Conservation (phyloP, 2,329 filamentous ascomycete genomes). For the Fusarium sp. region DNA sequence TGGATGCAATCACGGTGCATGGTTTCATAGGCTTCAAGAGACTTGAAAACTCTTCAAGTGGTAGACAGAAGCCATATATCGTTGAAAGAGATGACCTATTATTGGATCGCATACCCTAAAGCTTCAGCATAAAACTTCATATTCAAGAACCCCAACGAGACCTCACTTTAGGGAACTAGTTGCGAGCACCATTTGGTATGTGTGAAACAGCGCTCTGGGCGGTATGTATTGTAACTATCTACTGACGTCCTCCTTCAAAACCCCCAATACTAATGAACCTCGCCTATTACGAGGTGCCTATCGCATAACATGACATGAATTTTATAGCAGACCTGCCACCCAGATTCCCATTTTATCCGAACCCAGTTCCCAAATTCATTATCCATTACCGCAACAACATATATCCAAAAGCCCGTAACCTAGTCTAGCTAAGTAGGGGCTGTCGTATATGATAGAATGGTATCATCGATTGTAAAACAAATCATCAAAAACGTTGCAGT, state of each 20-base stretch:
- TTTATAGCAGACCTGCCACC: constrained; percentile 37
- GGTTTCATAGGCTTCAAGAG: too few species aligned
- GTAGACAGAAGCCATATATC: background rate
- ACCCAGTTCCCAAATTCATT: constrained; percentile 11
- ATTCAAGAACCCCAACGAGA: background rate
- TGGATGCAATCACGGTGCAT: background rate
- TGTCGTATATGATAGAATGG: constrained; percentile 29
- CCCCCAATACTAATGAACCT: background rate
- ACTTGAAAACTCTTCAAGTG: background rate
- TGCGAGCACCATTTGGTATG: background rate
- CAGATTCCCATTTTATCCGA: constrained; percentile 1
- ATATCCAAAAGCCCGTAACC: constrained; percentile 12
- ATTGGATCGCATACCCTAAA: background rate
- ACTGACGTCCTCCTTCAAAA: background rate
- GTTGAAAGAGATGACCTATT: too few species aligned
- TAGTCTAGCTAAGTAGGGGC: constrained; percentile 35
- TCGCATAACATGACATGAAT: constrained; percentile 14
- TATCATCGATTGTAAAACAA: constrained; percentile 43
- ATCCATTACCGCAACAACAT: constrained; percentile 17
- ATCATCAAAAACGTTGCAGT: constrained; percentile 31
- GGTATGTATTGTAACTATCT: background rate
- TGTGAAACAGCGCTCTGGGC: constrained; percentile 16
- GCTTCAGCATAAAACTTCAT: background rate
- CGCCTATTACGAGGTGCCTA: background rate
- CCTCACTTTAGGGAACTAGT: background rate